A percentile compares a stretch with the other conserved stretches of the same genome.
These are phyloP conservation scores for Leptodermis oblonga DNA, from an alignment of 257 asterid species.

Conservation along the genomic window DNA sequence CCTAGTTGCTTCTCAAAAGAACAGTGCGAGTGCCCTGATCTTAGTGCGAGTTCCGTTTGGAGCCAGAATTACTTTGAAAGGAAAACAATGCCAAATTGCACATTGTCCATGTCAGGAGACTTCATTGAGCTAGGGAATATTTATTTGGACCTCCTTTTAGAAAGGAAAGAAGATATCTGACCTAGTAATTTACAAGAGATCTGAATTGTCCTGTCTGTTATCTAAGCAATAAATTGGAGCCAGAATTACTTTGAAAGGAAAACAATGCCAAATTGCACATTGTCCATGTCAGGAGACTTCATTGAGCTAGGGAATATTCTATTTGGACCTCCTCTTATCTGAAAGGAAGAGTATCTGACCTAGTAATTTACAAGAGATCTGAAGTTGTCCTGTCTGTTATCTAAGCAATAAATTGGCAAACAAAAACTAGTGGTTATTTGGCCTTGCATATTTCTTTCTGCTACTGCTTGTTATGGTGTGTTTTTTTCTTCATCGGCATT, in stretches of 20 bases:
- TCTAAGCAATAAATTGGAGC: neutral
- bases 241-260: neutral
- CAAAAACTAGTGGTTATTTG: neutral
- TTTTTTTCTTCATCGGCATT: neutral
- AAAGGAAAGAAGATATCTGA: too few relatives aligned
- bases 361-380: neutral
- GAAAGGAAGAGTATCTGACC: neutral
- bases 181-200: neutral
- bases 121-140: neutral
- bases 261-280: neutral
- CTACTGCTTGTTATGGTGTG: neutral
- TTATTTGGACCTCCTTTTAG: too few relatives aligned
- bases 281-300: neutral
- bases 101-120: neutral
- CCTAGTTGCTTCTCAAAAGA: neutral
- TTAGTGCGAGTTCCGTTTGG: neutral
- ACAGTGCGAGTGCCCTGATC: neutral
- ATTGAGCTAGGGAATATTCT: neutral
- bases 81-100: neutral
- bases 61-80: neutral
- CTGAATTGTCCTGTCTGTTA: neutral
- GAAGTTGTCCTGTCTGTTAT: neutral
- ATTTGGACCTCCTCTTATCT: too few relatives aligned
- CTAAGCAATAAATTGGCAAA: neutral
- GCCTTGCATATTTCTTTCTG: neutral